Conservation (phyloP, 495 filamentous ascomycete genomes). For the Penicillium turbatum region DNA sequence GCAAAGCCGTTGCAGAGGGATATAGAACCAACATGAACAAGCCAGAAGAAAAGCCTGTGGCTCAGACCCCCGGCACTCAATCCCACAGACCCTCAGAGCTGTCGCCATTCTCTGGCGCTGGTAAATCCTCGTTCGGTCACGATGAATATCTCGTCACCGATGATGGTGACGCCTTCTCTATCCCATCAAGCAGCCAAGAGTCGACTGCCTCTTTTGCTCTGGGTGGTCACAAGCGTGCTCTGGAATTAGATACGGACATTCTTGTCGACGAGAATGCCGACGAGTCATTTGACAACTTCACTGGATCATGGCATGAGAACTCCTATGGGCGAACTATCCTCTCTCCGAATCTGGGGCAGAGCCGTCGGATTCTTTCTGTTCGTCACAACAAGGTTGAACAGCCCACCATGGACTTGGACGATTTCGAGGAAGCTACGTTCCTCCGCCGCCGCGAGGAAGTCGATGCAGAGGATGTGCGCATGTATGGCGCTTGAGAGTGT, state of each 20-base stretch:
- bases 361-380: conserved; percentile 27
- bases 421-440: conserved; percentile 45
- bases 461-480: conserved; percentile 33
- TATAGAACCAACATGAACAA: conserved; percentile 64
- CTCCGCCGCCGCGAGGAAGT: conserved; percentile 42
- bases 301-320: not conserved
- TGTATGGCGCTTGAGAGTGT: conserved; percentile 22
- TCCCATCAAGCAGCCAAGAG: conserved; percentile 45
- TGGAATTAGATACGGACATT: conserved; percentile 46
- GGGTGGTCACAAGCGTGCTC: conserved; percentile 22
- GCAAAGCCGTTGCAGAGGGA: conserved; percentile 86
- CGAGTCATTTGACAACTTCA: not conserved
- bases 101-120: conserved; percentile 70
- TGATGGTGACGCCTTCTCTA: conserved; percentile 40
- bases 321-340: conserved; percentile 30
- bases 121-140: conserved; percentile 43
- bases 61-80: conserved; percentile 13
- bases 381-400: conserved; percentile 6
- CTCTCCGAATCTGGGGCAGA: conserved; percentile 30
- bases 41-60: conserved; percentile 25
- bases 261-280: conserved; percentile 38
- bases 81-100: conserved; percentile 47
- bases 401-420: conserved; percentile 33
- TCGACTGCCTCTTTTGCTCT: conserved; percentile 18
- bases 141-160: conserved; percentile 25